phyloP scores from a whole-genome alignment of 169 alveolate species.

The Babesia ovis region DNA sequence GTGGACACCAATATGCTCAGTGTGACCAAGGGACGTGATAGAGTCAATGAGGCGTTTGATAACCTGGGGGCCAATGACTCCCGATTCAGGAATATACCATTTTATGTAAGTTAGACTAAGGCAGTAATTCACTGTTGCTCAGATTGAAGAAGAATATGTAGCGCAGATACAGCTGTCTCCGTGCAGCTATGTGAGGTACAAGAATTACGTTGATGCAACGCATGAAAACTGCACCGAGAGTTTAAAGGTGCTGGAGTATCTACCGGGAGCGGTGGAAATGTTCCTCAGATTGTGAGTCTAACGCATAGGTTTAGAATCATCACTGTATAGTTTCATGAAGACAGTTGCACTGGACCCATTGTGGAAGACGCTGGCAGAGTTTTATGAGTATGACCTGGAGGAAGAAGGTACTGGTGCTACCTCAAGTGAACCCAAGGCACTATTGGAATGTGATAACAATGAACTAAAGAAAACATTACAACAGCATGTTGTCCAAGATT shows the following conservation, averaged over 20 bases:
- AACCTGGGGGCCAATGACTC: conserved; percentile 68
- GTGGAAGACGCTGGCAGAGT: conserved; percentile 35
- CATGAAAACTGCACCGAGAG: conserved; percentile 73
- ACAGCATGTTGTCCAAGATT: conserved; percentile 60
- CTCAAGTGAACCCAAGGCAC: conserved; percentile 37
- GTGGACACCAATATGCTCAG: conserved; percentile 69
- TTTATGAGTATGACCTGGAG: conserved; percentile 17
- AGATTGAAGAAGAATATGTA: conserved; percentile 72
- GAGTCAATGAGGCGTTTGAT: conserved; percentile 66
- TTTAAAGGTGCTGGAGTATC: conserved; percentile 68
- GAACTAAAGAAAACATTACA: conserved; percentile 53
- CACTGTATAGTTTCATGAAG: conserved; percentile 16
- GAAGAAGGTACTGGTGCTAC: conserved; percentile 6
- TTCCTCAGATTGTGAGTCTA: conserved; percentile 65
- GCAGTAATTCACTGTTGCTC: neutral
- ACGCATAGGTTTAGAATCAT: neutral
- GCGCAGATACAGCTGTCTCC: conserved; percentile 76
- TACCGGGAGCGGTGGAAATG: conserved; percentile 75
- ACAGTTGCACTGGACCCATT: conserved; percentile 44
- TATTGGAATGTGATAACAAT: conserved; percentile 24
- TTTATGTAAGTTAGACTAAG: conserved; percentile 49
- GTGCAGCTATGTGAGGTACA: conserved; percentile 71
- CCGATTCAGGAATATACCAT: conserved; percentile 73
- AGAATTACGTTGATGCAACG: conserved; percentile 71
- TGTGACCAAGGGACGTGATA: conserved; percentile 72